Evolutionary conservation across 139 green algal species (phyloP).

Genomic region (Chlorella sp.): DNA sequence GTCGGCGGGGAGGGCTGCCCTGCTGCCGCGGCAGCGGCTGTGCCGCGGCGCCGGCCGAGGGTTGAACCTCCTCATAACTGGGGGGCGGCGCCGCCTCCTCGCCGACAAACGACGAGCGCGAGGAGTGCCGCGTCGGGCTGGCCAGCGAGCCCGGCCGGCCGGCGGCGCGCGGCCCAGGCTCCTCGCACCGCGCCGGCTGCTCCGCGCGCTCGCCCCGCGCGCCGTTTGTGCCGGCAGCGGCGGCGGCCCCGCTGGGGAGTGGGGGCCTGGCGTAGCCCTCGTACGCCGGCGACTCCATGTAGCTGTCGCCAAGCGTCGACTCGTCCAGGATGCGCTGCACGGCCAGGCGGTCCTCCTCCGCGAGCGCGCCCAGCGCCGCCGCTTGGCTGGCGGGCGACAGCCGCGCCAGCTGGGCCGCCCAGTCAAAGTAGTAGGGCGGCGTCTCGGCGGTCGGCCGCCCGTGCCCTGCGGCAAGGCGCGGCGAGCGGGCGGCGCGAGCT

Average conservation of each 20-base stretch:
- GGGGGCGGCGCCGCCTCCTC: neutral
- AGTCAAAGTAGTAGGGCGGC: constrained; percentile 34
- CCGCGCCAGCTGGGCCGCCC: constrained; percentile 42
- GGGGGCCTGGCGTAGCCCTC: neutral
- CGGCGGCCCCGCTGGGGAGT: neutral
- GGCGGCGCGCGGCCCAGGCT: too few species aligned
- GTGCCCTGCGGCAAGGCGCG: too few species aligned
- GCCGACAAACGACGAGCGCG: too few species aligned
- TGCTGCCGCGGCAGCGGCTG: neutral
- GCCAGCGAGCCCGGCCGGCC: too few species aligned
- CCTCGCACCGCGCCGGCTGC: neutral
- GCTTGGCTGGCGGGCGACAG: constrained; percentile 21
- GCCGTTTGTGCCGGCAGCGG: neutral
- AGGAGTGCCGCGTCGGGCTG: too few species aligned
- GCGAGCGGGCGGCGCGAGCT: too few species aligned
- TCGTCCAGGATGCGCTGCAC: constrained; percentile 55
- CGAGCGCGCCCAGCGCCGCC: constrained; percentile 37
- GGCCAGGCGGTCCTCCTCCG: constrained; percentile 46
- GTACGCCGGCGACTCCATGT: neutral
- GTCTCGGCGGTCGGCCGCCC: too few species aligned
- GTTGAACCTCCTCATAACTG: neutral
- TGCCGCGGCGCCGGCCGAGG: neutral
- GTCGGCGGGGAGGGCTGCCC: neutral
- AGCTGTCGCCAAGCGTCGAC: constrained; percentile 17
- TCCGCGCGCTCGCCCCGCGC: neutral